Percentiles rank a stretch among this genome's conserved stretches.
Conservation (phyloP, 805 yeast genomes). For the Nakazawaea ishiwadae region DNA sequence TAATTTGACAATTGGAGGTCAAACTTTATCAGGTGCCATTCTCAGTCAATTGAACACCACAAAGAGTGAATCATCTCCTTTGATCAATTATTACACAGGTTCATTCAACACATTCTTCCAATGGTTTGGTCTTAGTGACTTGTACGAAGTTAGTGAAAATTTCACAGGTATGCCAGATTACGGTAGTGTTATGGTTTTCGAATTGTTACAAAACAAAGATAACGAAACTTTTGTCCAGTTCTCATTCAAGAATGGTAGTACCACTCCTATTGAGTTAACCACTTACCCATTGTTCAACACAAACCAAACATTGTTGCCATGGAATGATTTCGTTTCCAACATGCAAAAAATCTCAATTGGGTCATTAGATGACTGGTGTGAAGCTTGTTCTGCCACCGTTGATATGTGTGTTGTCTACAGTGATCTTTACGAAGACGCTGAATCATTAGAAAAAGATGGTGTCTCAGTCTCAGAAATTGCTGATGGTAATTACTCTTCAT, state of each 20-base stretch:
- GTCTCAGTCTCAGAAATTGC: constrained; percentile 24
- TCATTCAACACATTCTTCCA: constrained; percentile 41
- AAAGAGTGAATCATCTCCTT: constrained; percentile 29
- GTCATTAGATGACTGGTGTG: constrained; percentile 33
- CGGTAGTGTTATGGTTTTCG: constrained; percentile 42
- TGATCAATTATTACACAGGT: constrained; percentile 38
- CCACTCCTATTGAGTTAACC: constrained; percentile 25
- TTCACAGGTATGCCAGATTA: constrained; percentile 45
- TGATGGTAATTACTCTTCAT: constrained; percentile 23
- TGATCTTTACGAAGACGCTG: constrained; percentile 26
- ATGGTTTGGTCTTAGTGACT: constrained; percentile 29
- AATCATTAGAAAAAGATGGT: constrained; percentile 24
- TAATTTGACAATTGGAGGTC: constrained; percentile 37
- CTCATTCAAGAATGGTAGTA: constrained; percentile 42
- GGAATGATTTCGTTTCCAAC: constrained; percentile 29
- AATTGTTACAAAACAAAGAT: constrained; percentile 27
- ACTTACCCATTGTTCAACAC: constrained; percentile 35
- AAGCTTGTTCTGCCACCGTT: constrained; percentile 26
- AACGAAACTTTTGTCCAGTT: constrained; percentile 36
- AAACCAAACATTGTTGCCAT: constrained; percentile 26
- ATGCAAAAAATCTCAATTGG: constrained; percentile 24
- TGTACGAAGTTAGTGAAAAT: constrained; percentile 27
- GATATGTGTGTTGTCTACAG: constrained; percentile 32
- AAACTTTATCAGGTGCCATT: constrained; percentile 32
- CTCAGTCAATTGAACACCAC: constrained; percentile 31